Evolutionary conservation across 768 basidiomycete genomes (phyloP), one percentile per base, ranked within the genome.

Genomic region (Agaricus sinodeliciosus): DNA sequence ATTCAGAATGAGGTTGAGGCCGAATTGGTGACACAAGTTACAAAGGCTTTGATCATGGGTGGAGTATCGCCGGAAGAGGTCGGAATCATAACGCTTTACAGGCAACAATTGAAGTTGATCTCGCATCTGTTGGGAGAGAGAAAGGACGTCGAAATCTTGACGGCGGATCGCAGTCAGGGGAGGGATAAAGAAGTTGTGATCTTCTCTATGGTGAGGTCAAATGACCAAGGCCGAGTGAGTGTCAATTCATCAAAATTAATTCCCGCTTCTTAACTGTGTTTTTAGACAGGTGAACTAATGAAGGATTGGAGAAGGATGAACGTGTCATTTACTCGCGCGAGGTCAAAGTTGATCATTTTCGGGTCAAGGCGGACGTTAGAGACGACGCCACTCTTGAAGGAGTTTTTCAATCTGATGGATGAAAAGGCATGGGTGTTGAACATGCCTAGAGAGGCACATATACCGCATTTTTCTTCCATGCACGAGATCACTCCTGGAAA

Each of bases 271-370:
- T 16, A 41, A 19, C 13, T 22, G 55, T 36, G 26, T 42, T 16
- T 56, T 34, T 7, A 95, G 94, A 77, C 92, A 25, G 96, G 96
- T 8, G 94, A 97, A 49, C 76, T 99, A 2, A 73, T 98, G 22
- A 91, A 88, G 60, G 96, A 99, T 64, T 97, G 95, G 94, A 77
- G 96, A 35, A 70, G 96, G 31, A 85, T 97, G 76, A 99, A 99
- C 62, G 96, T 99, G 15, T 88, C 93, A 6, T 92, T 98, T 66
- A 97, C 95, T 0, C 85, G 96, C 13, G 95, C 94, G 0, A 82
- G 86, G 50, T 80, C 81, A 31, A 99, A 99, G 70, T 72, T 99
- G 2, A 75, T 97, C 66, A 86, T 99, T 54, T 76, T 99, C 60
- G 95, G 96, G 3, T 94, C 92, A 0, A 77, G 85, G 39, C 78